Base-by-base conservation (phyloP, 2,329 filamentous ascomycete genomes). In the Fulvia fulva region DNA sequence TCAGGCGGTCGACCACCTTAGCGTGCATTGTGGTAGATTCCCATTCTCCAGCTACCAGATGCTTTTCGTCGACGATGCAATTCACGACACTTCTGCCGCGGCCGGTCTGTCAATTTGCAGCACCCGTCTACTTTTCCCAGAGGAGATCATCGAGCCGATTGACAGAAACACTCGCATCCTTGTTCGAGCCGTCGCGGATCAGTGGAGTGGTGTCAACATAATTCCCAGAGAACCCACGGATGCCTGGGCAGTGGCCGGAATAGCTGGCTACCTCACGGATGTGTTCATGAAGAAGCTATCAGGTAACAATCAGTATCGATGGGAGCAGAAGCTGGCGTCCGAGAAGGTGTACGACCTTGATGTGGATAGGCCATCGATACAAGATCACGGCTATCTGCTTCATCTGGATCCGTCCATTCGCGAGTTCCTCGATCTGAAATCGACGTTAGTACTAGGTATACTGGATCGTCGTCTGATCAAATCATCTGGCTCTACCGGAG, bases 171-270 rank as follows among this genome's bases (percentile, higher is more conserved):
- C 91, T 3, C 84, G 91, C 60, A 86, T 84, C 55, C 78, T 99
- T 21, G 87, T 95, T 8, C 88, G 94, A 71, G 87, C 91, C 0
- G 79, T 97, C 50, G 90, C 94, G 11, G 90, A 87, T 59, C 94
- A 99, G 72, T 99, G 93, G 89, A 90, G 94, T 63, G 94, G 94
- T 16, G 88, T 99, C 63, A 92, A 92, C 70, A 89, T 99, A 65
- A 87, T 96, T 50, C 88, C 94, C 0, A 90, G 91, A 69, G 86
- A 88, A 43, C 84, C 87, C 19, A 81, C 82, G 53, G 94, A 99
- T 73, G 85, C 87, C 55, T 99, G 94, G 94, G 86, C 95, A 21
- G 87, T 93, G 12, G 83, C 94, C 55, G 95, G 93, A 14, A 88
- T 95, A 49, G 89, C 93, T 0, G 92, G 93, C 78, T 99, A 91